These are phyloP conservation scores for Entomortierella parvispora DNA, from an alignment of 192 early-diverging fungal species.

Conservation along the genomic window DNA sequence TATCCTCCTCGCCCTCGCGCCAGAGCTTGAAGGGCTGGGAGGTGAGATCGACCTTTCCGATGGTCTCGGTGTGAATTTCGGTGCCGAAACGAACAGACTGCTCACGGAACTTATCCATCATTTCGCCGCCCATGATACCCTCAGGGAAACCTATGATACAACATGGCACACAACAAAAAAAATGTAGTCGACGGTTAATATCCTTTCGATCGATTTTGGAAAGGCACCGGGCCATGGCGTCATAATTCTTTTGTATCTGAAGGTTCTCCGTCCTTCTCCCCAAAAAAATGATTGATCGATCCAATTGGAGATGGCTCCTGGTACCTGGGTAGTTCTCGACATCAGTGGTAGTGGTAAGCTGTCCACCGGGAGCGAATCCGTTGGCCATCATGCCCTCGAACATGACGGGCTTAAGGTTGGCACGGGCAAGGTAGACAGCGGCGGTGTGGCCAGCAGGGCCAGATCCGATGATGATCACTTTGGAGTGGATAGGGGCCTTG, in stretches of 20 bases:
- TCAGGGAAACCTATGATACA: conserved; percentile 76
- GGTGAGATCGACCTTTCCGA: conserved; percentile 85
- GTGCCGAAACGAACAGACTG: conserved; percentile 93
- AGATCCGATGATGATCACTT: conserved; percentile 85
- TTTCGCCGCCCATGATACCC: conserved; percentile 87
- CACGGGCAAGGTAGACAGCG: conserved; percentile 94
- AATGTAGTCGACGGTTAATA: not conserved
- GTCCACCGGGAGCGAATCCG: conserved; percentile 71
- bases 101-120: conserved; percentile 87
- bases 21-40: conserved; percentile 87
- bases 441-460: conserved; percentile 98
- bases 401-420: conserved; percentile 92
- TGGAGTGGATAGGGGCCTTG: conserved; percentile 54
- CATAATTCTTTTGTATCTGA: not conserved
- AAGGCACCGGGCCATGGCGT: not conserved
- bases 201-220: not conserved
- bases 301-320: not conserved
- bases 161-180: not conserved
- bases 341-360: conserved; percentile 95
- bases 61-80: conserved; percentile 89
- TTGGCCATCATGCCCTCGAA: conserved; percentile 98
- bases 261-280: not conserved
- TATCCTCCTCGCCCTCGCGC: conserved; percentile 81
- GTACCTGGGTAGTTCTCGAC: conserved; percentile 92
- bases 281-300: conserved; percentile 11